Conservation (phyloP, 768 basidiomycete species). For the Hygrophorus russula region DNA sequence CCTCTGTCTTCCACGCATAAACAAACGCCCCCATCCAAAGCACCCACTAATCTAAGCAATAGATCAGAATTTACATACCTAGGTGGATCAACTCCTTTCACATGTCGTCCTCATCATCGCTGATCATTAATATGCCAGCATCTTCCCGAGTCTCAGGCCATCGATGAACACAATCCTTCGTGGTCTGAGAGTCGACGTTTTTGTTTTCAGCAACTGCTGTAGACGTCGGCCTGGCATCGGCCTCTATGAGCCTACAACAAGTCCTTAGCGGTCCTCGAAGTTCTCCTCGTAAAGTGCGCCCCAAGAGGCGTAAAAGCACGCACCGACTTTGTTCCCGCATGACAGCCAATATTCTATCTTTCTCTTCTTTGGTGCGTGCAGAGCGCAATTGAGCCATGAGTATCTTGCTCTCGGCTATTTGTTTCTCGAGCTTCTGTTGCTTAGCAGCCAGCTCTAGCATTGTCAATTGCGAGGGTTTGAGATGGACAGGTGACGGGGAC, state of each 20-base stretch:
- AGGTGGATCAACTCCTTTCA: constrained; percentile 8
- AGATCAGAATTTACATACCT: not conserved
- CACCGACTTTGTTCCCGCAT: constrained; percentile 46
- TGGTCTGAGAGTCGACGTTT: constrained; percentile 4
- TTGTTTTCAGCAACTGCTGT: not conserved
- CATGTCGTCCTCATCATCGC: constrained; percentile 36
- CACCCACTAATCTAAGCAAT: not conserved
- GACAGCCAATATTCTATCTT: constrained; percentile 28
- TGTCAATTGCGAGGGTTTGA: constrained; percentile 7
- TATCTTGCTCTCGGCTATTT: constrained; percentile 41
- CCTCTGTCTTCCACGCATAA: too few species aligned
- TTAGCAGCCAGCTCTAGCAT: constrained; percentile 31
- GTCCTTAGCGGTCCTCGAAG: constrained; percentile 4
- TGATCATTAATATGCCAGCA: constrained; percentile 34
- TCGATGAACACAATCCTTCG: constrained; percentile 15
- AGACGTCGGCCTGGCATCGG: constrained; percentile 13
- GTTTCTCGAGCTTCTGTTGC: constrained; percentile 35
- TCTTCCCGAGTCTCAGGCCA: constrained; percentile 38
- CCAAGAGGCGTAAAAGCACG: constrained; percentile 17
- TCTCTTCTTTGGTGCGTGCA: constrained; percentile 41
- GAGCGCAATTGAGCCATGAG: constrained; percentile 35
- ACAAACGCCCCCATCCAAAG: not conserved
- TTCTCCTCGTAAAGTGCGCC: not conserved
- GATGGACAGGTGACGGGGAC: constrained; percentile 9
- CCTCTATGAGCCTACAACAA: constrained; percentile 25